Conservation (phyloP, 208 protist species). For the Wallacemonas sp. region DNA sequence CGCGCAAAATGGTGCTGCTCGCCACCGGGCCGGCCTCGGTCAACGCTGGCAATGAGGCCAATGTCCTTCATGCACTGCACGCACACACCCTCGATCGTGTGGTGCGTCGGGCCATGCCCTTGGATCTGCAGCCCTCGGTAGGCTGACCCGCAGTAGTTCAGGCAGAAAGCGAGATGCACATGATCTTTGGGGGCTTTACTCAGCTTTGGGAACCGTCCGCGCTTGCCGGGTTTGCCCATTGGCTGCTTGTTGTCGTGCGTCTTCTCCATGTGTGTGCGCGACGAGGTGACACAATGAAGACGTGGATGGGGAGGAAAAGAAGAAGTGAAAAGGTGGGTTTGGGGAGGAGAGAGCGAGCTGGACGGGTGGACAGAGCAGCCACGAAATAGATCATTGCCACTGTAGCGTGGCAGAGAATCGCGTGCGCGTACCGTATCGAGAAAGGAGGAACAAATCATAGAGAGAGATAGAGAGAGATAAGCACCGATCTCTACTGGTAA, state of each 20-base stretch:
- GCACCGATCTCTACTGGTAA: no score
- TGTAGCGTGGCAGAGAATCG: no score
- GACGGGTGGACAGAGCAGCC: background rate
- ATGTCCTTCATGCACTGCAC: constrained; percentile 69
- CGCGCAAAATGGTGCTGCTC: constrained; percentile 60
- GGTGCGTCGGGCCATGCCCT: constrained; percentile 60
- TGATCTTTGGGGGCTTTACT: constrained; percentile 58
- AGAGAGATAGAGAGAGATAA: no score
- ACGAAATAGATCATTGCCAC: no score
- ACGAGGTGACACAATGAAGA: no score
- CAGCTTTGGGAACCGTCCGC: constrained; percentile 25
- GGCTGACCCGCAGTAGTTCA: constrained; percentile 63
- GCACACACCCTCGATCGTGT: constrained; percentile 83
- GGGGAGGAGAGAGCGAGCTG: background rate
- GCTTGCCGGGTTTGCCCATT: constrained; percentile 8
- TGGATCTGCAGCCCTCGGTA: constrained; percentile 85
- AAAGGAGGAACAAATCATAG: no score
- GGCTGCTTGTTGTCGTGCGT: constrained; percentile 10
- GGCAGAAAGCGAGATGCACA: constrained; percentile 58
- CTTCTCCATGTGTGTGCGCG: constrained; percentile 1
- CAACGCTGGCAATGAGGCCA: constrained; percentile 40
- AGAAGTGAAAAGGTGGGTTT: background rate
- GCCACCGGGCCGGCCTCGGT: constrained; percentile 32
- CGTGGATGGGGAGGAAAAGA: background rate
- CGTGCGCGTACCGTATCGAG: no score